Evolutionary conservation across 441 rosid genomes (phyloP).

Genomic region (Eutrema salsugineum): DNA sequence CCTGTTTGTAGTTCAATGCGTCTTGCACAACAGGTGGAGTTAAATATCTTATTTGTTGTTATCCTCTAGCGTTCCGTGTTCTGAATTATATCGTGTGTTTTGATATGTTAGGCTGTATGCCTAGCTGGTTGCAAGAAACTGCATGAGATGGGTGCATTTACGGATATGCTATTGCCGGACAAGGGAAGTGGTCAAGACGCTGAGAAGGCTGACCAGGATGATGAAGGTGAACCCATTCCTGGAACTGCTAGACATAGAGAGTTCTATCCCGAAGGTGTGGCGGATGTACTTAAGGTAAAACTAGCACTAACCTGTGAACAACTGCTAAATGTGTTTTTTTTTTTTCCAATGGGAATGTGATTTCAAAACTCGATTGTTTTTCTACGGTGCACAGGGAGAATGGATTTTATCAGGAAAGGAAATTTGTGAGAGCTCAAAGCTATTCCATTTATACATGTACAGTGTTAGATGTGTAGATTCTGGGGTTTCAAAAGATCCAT

Average conservation of each 20-base stretch:
- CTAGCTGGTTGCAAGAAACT: constrained; percentile 99
- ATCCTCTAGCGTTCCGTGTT: background rate
- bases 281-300: constrained; percentile 72
- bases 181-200: constrained; percentile 93
- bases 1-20: constrained; percentile 92
- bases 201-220: constrained; percentile 77
- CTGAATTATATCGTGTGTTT: constrained; percentile 21
- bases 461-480: constrained; percentile 62
- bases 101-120: constrained; percentile 82
- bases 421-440: constrained; percentile 48
- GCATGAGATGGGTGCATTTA: constrained; percentile 99
- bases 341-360: background rate
- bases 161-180: constrained; percentile 98
- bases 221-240: constrained; percentile 96
- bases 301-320: background rate
- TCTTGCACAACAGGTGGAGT: constrained; percentile 91
- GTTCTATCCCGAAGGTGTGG: constrained; percentile 99
- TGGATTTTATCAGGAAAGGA: constrained; percentile 93
- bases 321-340: background rate
- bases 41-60: background rate
- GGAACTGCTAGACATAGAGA: constrained; percentile 99
- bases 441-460: constrained; percentile 72
- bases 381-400: constrained; percentile 69
- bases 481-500: constrained; percentile 85
- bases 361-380: background rate